Conservation (phyloP, 169 alveolate species). For the Plasmodium inui region DNA sequence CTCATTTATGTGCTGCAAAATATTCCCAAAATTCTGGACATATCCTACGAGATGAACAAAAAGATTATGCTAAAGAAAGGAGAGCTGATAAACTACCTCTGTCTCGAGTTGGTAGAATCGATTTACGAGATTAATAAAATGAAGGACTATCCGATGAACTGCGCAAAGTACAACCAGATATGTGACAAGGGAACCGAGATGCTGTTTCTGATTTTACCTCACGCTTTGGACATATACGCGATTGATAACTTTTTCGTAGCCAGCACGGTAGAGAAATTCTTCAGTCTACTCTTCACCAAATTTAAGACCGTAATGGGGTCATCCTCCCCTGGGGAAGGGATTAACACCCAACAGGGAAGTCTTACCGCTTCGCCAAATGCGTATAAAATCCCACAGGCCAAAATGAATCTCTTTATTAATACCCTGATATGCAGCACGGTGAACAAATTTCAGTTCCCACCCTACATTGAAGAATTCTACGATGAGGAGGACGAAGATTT, state of each 20-base stretch:
- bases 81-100: slow-evolving; percentile 41
- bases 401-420: slow-evolving; percentile 38
- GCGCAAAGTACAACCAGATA: slow-evolving; percentile 27
- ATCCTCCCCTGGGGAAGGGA: neutral
- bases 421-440: slow-evolving; percentile 49
- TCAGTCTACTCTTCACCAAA: slow-evolving; percentile 66
- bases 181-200: slow-evolving; percentile 42
- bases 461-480: slow-evolving; percentile 43
- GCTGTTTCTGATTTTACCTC: slow-evolving; percentile 38
- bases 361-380: neutral
- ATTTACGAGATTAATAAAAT: slow-evolving; percentile 40
- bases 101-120: slow-evolving; percentile 58
- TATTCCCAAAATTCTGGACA: slow-evolving; percentile 21
- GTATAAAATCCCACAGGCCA: slow-evolving; percentile 40
- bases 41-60: slow-evolving; percentile 36
- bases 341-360: neutral
- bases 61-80: slow-evolving; percentile 63
- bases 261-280: slow-evolving; percentile 51
- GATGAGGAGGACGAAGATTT: slow-evolving; percentile 72
- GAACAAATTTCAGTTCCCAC: slow-evolving; percentile 50
- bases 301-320: slow-evolving; percentile 38
- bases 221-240: slow-evolving; percentile 53
- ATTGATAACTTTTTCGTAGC: slow-evolving; percentile 35
- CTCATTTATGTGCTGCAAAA: slow-evolving; percentile 25
- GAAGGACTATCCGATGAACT: slow-evolving; percentile 37